These are phyloP conservation scores for Arthroderma sp. DNA, from an alignment of 2,329 filamentous ascomycete species.

Conservation along the genomic window DNA sequence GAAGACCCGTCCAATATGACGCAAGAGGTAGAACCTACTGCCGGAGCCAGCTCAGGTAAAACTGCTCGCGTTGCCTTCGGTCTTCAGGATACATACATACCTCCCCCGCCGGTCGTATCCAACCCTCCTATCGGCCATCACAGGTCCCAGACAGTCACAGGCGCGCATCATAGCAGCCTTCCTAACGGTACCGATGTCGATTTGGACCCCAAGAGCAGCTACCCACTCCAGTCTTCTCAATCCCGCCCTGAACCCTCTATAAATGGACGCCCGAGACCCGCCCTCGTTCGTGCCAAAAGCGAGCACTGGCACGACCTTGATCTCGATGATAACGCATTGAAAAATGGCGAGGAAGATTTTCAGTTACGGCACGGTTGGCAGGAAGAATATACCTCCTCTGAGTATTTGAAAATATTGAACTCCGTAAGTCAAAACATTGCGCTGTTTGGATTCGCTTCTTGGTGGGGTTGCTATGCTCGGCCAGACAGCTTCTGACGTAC, in stretches of 20 bases:
- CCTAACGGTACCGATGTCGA: background rate
- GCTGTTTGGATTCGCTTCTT: too few relatives aligned
- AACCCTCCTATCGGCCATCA: conserved; percentile 1
- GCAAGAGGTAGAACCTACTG: conserved; percentile 4
- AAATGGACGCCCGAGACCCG: conserved; percentile 23
- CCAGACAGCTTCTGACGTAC: background rate
- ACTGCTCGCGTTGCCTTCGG: conserved; percentile 8
- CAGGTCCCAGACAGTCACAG: conserved; percentile 4
- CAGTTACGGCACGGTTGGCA: conserved; percentile 76
- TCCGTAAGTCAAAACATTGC: conserved; percentile 46
- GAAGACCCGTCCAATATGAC: conserved; percentile 1
- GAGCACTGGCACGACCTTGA: conserved; percentile 36
- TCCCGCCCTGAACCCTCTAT: background rate
- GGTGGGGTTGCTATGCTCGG: too few relatives aligned
- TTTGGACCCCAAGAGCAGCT: background rate
- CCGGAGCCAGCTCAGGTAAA: conserved; percentile 1
- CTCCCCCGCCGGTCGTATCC: background rate
- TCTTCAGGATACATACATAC: background rate
- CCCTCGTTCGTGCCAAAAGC: conserved; percentile 38
- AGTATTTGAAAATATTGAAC: conserved; percentile 72
- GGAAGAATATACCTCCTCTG: conserved; percentile 78
- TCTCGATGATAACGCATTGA: conserved; percentile 18
- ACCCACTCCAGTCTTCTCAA: background rate
- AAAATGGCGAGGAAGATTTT: conserved; percentile 39
- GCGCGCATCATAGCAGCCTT: background rate